Evolutionary conservation across 2,329 filamentous ascomycete species (phyloP).

Genomic region (Pseudocercospora cruenta): DNA sequence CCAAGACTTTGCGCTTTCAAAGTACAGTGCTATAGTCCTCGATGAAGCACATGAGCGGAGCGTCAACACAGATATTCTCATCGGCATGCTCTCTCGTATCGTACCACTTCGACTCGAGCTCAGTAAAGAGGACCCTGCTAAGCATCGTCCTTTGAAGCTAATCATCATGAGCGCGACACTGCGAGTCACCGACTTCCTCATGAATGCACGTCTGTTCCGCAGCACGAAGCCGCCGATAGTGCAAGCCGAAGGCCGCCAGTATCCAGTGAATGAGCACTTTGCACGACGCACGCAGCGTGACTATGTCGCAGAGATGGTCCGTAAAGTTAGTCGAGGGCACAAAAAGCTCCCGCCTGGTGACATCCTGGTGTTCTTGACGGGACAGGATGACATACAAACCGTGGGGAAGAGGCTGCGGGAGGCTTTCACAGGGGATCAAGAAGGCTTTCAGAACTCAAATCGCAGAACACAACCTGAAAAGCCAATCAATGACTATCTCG

Average conservation of each 20-base stretch:
- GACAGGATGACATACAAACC: conserved; percentile 85
- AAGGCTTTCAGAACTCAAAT: conserved; percentile 25
- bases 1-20: conserved; percentile 81
- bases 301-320: conserved; percentile 87
- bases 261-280: conserved; percentile 88
- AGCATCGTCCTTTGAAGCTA: conserved; percentile 78
- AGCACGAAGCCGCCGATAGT: conserved; percentile 71
- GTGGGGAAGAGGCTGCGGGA: conserved; percentile 79
- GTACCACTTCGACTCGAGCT: conserved; percentile 80
- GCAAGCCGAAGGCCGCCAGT: conserved; percentile 88
- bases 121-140: conserved; percentile 68
- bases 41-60: conserved; percentile 97
- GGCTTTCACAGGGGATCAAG: conserved; percentile 60
- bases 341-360: conserved; percentile 86
- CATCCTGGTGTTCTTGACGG: conserved; percentile 92
- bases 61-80: conserved; percentile 96
- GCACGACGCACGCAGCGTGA: conserved; percentile 79
- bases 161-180: conserved; percentile 98
- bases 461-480: conserved; percentile 3
- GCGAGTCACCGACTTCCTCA: conserved; percentile 84
- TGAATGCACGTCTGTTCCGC: conserved; percentile 79
- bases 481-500: conserved; percentile 35
- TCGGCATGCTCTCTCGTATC: conserved; percentile 93
- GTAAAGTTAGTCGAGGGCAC: conserved; percentile 85
- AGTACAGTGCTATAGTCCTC: conserved; percentile 92